A percentile compares a stretch with the other conserved stretches of the same genome.
These are phyloP conservation scores for Tephrocybe sp. DNA, from an alignment of 768 basidiomycete species.

Conservation along the genomic window DNA sequence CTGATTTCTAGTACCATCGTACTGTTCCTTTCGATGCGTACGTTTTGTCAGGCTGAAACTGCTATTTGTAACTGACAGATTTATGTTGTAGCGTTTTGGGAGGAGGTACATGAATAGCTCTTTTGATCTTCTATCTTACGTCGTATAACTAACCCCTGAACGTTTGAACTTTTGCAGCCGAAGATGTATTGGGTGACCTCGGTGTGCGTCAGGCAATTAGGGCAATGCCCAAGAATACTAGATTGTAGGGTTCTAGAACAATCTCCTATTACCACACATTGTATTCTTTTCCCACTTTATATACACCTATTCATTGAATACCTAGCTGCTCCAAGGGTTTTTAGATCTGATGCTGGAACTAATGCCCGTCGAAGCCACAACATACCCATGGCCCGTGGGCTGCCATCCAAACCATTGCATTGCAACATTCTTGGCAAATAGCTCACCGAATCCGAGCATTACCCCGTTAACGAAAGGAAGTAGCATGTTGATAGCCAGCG, in stretches of 20 bases:
- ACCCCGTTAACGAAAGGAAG: constrained; percentile 92
- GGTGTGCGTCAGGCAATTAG: constrained; percentile 81
- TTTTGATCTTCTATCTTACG: background rate
- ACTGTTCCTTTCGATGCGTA: constrained; percentile 64
- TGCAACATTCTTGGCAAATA: constrained; percentile 81
- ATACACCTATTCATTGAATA: background rate
- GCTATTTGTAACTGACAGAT: background rate
- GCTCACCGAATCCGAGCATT: constrained; percentile 96
- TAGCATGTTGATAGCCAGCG: constrained; percentile 79
- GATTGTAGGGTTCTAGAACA: constrained; percentile 40
- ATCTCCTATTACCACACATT: constrained; percentile 2
- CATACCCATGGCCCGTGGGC: constrained; percentile 29
- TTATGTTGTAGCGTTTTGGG: constrained; percentile 50
- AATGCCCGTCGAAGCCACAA: constrained; percentile 36
- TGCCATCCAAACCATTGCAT: constrained; percentile 54
- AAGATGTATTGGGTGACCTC: constrained; percentile 78
- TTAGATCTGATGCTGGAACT: constrained; percentile 15
- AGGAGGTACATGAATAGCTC: constrained; percentile 40
- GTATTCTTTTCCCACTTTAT: too few relatives aligned
- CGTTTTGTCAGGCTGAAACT: constrained; percentile 17
- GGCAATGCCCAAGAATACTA: constrained; percentile 67
- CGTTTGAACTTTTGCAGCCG: constrained; percentile 36
- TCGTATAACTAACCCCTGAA: background rate
- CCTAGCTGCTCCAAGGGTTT: constrained; percentile 17
- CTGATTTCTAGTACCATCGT: constrained; percentile 54